Evolutionary conservation across 2,329 filamentous ascomycete species (phyloP), one percentile per base, ranked within the genome.

Genomic region (Exutisphaerella laricina): DNA sequence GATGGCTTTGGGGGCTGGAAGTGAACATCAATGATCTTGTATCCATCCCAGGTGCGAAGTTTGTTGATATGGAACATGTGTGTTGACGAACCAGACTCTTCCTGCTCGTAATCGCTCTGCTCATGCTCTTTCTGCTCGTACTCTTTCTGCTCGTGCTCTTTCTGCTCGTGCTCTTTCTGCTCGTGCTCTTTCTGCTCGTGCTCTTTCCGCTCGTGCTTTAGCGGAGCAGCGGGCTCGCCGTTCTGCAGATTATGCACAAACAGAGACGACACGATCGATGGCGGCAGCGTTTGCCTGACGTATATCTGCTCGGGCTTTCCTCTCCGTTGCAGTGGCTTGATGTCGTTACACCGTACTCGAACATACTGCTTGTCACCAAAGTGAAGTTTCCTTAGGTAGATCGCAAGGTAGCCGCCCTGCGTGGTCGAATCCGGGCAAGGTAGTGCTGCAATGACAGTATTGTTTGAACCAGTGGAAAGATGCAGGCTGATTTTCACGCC

Each of bases 361-460:
- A 51, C 57, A 37, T 61, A 60, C 14, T 53, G 50, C 12, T 40
- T 36, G 7, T 41, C 37, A 3, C 44, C 42, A 12, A 29, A 31
- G 7, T 40, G 33, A 2, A 63, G 35, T 18, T 58, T 61, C 17
- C 53, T 45, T 8, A 64, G 52, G 31, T 61, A 59, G 5, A 65
- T 54, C 5, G 43, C 56, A 12, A 57, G 46, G 29, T 60, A 61
- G n/a, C 39, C 23, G n/a, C 20, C 25, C 13, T 13, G 10, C 4
- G 56, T 51, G 7, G 55, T 58, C 3, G 62, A 59, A 3, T 52
- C 46, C 0, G 62, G 60, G 26, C 62, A 66, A 38, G 64, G 55
- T 5, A 66, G 44, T 1, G 57, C 58, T 4, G 62, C 63, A 18
- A 61, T 46, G 32, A 53, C 63, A 13, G 50, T 10, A 16, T 43